Base-by-base conservation (phyloP, 2,329 filamentous ascomycete species). In the Cytospora schulzeri region DNA sequence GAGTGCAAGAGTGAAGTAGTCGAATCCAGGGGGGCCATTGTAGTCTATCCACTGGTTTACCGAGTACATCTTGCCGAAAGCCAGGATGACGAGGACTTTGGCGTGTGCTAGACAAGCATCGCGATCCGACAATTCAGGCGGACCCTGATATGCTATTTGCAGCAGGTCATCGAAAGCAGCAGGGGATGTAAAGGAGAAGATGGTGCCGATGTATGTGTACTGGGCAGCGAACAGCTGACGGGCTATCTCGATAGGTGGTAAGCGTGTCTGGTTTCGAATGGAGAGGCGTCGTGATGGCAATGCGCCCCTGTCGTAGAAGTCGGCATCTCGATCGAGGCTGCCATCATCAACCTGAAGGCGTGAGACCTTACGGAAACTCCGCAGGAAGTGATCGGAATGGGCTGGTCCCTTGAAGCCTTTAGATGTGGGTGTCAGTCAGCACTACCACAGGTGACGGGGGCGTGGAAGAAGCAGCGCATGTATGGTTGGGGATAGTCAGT, bases 61-160 rank as follows among this genome's bases (percentile, higher is more conserved):
- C 3, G 82, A 84, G 69, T 86, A 86, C 68, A 85, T 77, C 66
- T 85, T 79, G 0, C 84, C 84, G 68, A 84, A 84, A 0, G 83
- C 82, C 12, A 86, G 74, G 6, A 85, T 79, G 48, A 85, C 73
- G 3, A 86, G 73, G 4, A 83, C 73, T 59, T 86, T 83, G 63
- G 82, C 82, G 66, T 82, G 82, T 0, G 75, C 72, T 0, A 86
- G 76, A 60, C 83, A 84, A 3, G 77, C 77, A 35, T 83, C 78
- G 24, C 75, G 75, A 57, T 83, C 79, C 0, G 74, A 69, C 2
- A 79, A 73, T 54, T 83, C 76, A 0, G 77, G 77, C 1, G 75
- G 73, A 2, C 76, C 74, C 11, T 74, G 73, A 62, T 85, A 84
- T 4, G 81, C 79, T 31, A 76, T 70, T 17, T 75, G 66, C 0